A percentile compares a stretch with the other conserved stretches of the same genome.
phyloP scores from a whole-genome alignment of 2,329 filamentous ascomycete species.

The Alternaria arborescens region DNA sequence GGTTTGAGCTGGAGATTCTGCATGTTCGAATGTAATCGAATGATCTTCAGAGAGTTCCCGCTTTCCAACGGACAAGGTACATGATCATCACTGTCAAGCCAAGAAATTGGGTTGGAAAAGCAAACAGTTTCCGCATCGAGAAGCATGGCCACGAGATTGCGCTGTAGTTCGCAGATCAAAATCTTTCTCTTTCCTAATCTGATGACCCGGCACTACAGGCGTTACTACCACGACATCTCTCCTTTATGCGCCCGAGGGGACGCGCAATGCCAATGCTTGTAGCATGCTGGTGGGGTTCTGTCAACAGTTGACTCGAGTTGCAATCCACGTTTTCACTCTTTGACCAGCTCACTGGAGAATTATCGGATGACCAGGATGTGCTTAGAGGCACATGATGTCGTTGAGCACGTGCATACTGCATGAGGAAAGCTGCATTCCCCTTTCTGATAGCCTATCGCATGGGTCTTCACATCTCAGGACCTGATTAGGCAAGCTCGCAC shows the following conservation, averaged over 20 bases:
- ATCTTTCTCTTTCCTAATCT: constrained; percentile 11
- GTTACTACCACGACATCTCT: constrained; percentile 9
- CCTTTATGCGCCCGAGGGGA: constrained; percentile 17
- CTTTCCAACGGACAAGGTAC: constrained; percentile 8
- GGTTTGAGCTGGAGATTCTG: constrained; percentile 9
- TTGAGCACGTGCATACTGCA: constrained; percentile 20
- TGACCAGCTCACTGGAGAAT: background rate
- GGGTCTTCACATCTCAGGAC: constrained; percentile 7
- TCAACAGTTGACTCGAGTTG: constrained; percentile 22
- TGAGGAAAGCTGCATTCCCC: constrained; percentile 20
- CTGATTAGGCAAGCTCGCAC: constrained; percentile 5
- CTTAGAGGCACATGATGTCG: constrained; percentile 8
- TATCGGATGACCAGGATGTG: constrained; percentile 5
- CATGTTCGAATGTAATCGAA: constrained; percentile 10
- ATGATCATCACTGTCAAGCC: constrained; percentile 13
- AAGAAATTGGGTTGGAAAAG: constrained; percentile 5
- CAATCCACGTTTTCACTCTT: constrained; percentile 14
- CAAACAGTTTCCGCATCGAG: constrained; percentile 5
- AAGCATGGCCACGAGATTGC: constrained; percentile 9
- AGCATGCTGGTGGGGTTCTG: constrained; percentile 3
- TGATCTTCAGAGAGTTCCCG: constrained; percentile 14
- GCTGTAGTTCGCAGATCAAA: constrained; percentile 15
- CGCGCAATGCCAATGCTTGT: constrained; percentile 14
- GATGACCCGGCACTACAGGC: constrained; percentile 1
- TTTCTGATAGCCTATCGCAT: constrained; percentile 23